These are phyloP conservation scores for Fusarium falciforme DNA, from an alignment of 2,329 filamentous ascomycete species.

Conservation along the genomic window DNA sequence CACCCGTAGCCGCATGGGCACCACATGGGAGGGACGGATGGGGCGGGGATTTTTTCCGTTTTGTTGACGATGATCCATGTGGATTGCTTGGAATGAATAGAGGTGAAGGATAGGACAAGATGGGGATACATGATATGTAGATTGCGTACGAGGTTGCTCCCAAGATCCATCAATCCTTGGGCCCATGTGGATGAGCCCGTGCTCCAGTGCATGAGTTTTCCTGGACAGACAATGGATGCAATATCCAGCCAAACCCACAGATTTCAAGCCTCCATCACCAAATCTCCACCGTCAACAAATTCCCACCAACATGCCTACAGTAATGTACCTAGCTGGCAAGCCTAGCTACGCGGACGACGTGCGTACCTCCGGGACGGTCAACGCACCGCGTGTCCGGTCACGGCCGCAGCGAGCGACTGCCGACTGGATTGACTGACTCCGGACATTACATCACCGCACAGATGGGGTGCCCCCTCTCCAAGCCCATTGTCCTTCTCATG, in stretches of 20 bases:
- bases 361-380: background rate
- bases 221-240: background rate
- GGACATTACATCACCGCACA: constrained; percentile 25
- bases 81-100: background rate
- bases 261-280: constrained; percentile 5
- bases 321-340: background rate
- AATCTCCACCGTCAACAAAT: constrained; percentile 1
- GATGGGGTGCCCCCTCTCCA: constrained; percentile 13
- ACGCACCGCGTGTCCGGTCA: background rate
- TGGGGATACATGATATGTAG: constrained; percentile 9
- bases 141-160: constrained; percentile 15
- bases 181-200: constrained; percentile 11
- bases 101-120: background rate
- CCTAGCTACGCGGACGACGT: background rate
- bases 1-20: constrained; percentile 2
- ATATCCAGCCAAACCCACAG: background rate
- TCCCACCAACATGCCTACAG: background rate
- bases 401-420: background rate
- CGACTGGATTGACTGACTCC: constrained; percentile 15
- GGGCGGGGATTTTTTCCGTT: background rate
- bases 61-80: background rate
- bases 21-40: constrained; percentile 1
- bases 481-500: constrained; percentile 7
- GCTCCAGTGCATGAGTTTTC: constrained; percentile 1
- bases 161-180: constrained; percentile 2